phyloP scores from a whole-genome alignment of 257 asterid species.

The Solanum sitiens region DNA sequence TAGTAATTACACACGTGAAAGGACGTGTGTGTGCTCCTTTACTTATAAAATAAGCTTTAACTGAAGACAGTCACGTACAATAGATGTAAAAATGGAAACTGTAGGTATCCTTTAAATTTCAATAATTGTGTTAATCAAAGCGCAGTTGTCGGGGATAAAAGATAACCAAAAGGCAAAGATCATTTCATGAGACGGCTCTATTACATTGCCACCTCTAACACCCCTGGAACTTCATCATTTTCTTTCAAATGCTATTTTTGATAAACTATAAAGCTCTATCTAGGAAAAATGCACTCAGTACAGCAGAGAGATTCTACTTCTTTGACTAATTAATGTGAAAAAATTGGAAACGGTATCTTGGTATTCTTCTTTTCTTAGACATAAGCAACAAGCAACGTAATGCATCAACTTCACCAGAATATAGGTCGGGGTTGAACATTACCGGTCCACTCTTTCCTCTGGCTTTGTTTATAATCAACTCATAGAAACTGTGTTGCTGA shows the following conservation, averaged over 20 bases:
- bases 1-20: not conserved
- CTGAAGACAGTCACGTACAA: not conserved
- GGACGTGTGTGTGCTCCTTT: not conserved
- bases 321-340: not conserved
- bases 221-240: not conserved
- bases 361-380: not conserved
- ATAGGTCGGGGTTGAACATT: constrained; percentile 18
- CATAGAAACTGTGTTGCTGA: constrained; percentile 97
- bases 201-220: not conserved
- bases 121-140: not conserved
- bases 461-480: constrained; percentile 94
- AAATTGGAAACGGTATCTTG: not conserved
- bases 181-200: not conserved
- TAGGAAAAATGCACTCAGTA: not conserved
- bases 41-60: not conserved
- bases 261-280: not conserved
- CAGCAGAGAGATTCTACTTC: not conserved
- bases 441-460: constrained; percentile 99
- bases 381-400: not conserved
- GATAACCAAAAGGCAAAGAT: not conserved
- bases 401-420: constrained; percentile 2
- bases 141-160: not conserved
- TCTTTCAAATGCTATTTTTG: not conserved
- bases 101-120: not conserved
- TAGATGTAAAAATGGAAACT: not conserved